These are phyloP conservation scores for Glycine latifolia DNA, from an alignment of 306 rosid genomes.

Conservation along the genomic window DNA sequence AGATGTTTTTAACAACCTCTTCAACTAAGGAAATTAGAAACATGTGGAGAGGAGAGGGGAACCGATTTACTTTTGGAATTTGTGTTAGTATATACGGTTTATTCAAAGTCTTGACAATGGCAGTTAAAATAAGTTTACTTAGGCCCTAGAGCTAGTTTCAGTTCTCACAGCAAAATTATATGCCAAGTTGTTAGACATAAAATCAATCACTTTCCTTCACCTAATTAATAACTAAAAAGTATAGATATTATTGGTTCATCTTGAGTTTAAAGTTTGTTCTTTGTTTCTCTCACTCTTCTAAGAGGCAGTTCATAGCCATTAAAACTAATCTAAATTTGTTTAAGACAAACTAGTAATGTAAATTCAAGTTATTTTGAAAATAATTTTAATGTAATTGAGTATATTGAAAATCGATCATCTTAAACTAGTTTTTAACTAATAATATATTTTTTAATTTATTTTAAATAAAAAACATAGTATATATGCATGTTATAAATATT, in stretches of 20 bases:
- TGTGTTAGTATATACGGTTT: not conserved
- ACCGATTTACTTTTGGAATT: too few relatives aligned
- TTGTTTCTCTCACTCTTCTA: constrained; percentile 13
- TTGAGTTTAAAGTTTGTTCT: not conserved
- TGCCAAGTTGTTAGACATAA: not conserved
- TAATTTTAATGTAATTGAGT: not conserved
- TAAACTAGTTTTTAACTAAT: not conserved
- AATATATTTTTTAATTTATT: not conserved
- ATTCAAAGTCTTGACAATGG: not conserved
- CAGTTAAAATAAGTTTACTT: not conserved
- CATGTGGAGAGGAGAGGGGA: not conserved
- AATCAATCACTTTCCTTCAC: not conserved
- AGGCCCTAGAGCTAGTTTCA: not conserved
- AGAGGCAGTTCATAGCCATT: not conserved
- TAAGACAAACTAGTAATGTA: not conserved
- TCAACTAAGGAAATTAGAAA: not conserved
- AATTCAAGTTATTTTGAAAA: not conserved
- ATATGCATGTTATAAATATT: not conserved
- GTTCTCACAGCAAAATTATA: constrained; percentile 1
- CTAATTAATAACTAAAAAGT: not conserved
- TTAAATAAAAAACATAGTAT: not conserved
- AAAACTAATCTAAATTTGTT: not conserved
- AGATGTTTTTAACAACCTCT: too few relatives aligned
- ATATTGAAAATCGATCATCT: not conserved
- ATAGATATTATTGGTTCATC: not conserved